Conservation (phyloP, 768 basidiomycete species). For the Agrocybe chaxingu region DNA sequence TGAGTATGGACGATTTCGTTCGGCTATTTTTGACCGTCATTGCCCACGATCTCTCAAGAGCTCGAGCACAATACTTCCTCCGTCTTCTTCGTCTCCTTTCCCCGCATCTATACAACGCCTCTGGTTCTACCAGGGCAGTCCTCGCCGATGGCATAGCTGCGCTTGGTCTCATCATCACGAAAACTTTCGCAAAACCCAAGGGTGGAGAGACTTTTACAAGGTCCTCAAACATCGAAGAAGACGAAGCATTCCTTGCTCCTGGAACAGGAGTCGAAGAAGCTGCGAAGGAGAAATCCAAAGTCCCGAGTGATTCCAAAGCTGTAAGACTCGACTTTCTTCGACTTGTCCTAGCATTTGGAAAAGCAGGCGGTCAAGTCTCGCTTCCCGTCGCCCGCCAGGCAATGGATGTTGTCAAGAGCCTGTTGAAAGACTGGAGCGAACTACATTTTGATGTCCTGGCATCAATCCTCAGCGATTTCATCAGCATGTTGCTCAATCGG, state of each 20-base stretch:
- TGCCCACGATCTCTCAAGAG: slow-evolving; percentile 65
- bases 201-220: slow-evolving; percentile 30
- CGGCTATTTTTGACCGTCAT: slow-evolving; percentile 77
- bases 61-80: slow-evolving; percentile 70
- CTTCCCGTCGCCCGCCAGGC: slow-evolving; percentile 38
- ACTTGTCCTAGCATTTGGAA: slow-evolving; percentile 46
- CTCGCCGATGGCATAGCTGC: slow-evolving; percentile 71
- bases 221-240: slow-evolving; percentile 23
- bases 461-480: slow-evolving; percentile 51
- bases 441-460: slow-evolving; percentile 37
- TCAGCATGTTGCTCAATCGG: slow-evolving; percentile 46
- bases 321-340: slow-evolving; percentile 69
- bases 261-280: slow-evolving; percentile 29
- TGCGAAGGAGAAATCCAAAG: slow-evolving; percentile 39
- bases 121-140: slow-evolving; percentile 47
- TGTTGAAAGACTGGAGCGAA: slow-evolving; percentile 51
- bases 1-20: slow-evolving; percentile 64
- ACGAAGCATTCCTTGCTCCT: slow-evolving; percentile 18
- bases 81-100: slow-evolving; percentile 54
- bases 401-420: slow-evolving; percentile 51
- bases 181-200: slow-evolving; percentile 43
- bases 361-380: slow-evolving; percentile 46
- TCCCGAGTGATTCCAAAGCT: slow-evolving; percentile 48
- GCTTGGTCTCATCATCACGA: slow-evolving; percentile 52
- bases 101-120: slow-evolving; percentile 56